phyloP scores from a whole-genome alignment of 2,329 filamentous ascomycete genomes.

The Ascochyta rabiei region DNA sequence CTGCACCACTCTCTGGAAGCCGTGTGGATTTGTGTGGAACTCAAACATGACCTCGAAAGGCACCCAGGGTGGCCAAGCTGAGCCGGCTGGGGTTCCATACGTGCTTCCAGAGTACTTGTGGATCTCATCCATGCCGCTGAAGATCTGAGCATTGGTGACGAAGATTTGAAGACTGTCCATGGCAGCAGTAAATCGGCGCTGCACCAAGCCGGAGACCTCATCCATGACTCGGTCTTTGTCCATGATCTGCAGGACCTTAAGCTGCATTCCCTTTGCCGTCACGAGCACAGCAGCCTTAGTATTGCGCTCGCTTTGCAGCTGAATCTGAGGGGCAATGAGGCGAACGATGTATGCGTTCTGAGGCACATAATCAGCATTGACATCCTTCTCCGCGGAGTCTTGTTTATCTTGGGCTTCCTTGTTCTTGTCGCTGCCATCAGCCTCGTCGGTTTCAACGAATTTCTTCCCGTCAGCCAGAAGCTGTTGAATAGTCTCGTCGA shows the following conservation, averaged over 20 bases:
- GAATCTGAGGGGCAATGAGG: constrained; percentile 95
- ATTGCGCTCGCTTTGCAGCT: constrained; percentile 98
- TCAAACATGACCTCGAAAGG: constrained; percentile 99
- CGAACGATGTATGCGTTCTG: constrained; percentile 95
- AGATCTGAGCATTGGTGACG: constrained; percentile 91
- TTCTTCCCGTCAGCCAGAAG: constrained; percentile 83
- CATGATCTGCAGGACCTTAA: constrained; percentile 97
- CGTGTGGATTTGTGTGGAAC: constrained; percentile 89
- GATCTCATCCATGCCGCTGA: constrained; percentile 77
- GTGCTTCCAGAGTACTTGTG: constrained; percentile 94
- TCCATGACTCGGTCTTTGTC: constrained; percentile 93
- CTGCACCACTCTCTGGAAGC: constrained; percentile 97
- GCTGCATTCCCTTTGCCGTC: constrained; percentile 95
- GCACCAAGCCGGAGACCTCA: constrained; percentile 91
- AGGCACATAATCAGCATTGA: constrained; percentile 84
- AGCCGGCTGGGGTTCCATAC: constrained; percentile 83
- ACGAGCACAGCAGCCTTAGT: constrained; percentile 95
- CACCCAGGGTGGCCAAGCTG: constrained; percentile 97
- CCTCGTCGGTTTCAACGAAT: constrained; percentile 76
- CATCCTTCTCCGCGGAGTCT: constrained; percentile 57
- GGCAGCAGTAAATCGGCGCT: constrained; percentile 88
- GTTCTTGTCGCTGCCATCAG: constrained; percentile 33
- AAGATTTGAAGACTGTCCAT: constrained; percentile 99
- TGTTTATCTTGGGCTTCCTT: constrained; percentile 24
- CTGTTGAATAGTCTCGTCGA: constrained; percentile 85